A percentile compares a stretch with the other conserved stretches of the same genome.
Conservation (phyloP, 2,329 filamentous ascomycete species). For the Epichloe brachyelytri region DNA sequence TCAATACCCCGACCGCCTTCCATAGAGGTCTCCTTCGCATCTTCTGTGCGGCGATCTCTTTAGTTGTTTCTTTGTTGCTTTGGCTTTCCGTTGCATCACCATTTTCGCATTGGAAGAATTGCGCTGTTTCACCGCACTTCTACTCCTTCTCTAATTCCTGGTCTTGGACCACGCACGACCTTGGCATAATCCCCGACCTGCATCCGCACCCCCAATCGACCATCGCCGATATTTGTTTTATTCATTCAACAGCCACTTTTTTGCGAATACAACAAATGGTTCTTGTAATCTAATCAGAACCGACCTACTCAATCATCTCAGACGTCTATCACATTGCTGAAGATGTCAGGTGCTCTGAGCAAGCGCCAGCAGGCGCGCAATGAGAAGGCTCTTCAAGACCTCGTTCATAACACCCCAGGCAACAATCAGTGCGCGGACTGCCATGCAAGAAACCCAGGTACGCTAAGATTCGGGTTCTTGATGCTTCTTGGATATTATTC, state of each 20-base stretch:
- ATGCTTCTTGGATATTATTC: slow-evolving; percentile 6
- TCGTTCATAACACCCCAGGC: slow-evolving; percentile 69
- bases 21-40: background rate
- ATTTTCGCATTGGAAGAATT: background rate
- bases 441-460: slow-evolving; percentile 80
- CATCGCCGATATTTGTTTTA: background rate
- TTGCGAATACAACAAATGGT: background rate
- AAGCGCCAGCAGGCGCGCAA: slow-evolving; percentile 98
- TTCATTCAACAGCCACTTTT: background rate
- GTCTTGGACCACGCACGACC: background rate
- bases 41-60: background rate
- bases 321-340: background rate
- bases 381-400: slow-evolving; percentile 79
- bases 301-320: background rate
- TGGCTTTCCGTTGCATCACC: background rate
- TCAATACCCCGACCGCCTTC: background rate
- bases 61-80: background rate
- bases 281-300: background rate
- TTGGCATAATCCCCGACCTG: background rate
- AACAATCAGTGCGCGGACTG: slow-evolving; percentile 95
- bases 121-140: background rate
- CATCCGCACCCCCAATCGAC: background rate
- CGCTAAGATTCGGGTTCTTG: slow-evolving; percentile 16
- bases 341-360: slow-evolving; percentile 64
- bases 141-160: background rate